Base-by-base conservation (phyloP, 2,329 filamentous ascomycete species). In the Leptosphaerulina australis region DNA sequence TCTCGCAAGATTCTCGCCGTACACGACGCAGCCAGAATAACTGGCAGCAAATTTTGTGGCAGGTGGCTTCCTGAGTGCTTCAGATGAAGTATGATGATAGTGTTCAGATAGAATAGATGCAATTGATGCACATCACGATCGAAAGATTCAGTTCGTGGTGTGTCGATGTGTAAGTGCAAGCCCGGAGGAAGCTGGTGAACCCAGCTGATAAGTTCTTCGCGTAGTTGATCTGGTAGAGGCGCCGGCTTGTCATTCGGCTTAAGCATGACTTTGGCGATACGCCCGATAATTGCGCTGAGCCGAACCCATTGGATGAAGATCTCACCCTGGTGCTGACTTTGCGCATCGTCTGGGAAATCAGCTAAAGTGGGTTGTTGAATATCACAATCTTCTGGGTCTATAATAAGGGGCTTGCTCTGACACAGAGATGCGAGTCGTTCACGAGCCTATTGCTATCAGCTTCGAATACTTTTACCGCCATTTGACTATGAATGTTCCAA, bases 221-320 rank as follows among this genome's bases (percentile, higher is more conserved):
- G 52, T 12, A 63, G 41, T 7, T 59, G 33, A 14, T 55, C 49
- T 2, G 51, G 60, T 7, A 60, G 26, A 11, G 35, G 31, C 18
- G 33, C 34, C 11, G 46, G 49, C 7, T 52, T 51, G 18, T 43
- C 39, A 14, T 44, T 53, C 6, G 58, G 58, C 28, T 58, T 50
- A 4, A 59, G 50, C 3, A 63, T 43, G 3, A 58, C 40, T 20
- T 63, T 63, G 10, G 60, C 58, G 25, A 63, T 61, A 18, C 56
- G 56, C 2, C 60, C 60, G 25, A 63, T 63, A 11, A 63, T 63
- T 5, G 58, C 56, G 24, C 60, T 61, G 7, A 63, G 50, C 10
- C 60, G 52, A 5, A 63, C 60, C 60, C 58, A 63, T 18, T 63
- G 52, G 8, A 61, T 57, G 44, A 63, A 63, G 15, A 63, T 56